phyloP scores from a whole-genome alignment of 306 rosid species.

The Styphnolobium japonicum region DNA sequence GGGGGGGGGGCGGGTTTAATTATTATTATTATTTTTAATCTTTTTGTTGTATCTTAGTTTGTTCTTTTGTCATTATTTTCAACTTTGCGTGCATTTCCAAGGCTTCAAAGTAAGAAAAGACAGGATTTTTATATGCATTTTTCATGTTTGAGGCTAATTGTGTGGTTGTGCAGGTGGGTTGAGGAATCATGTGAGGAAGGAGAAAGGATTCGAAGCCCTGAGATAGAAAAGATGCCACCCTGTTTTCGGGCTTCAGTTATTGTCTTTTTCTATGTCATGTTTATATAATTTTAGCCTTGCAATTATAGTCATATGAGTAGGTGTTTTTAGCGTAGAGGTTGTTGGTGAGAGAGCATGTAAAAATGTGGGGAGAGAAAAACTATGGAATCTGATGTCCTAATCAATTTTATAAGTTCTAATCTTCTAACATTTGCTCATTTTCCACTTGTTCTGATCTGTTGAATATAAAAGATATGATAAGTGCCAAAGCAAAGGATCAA shows the following conservation, averaged over 20 bases:
- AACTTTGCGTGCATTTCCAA: slow-evolving; percentile 15
- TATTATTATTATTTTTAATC: background rate
- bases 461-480: slow-evolving; percentile 13
- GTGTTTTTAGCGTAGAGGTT: slow-evolving; percentile 40
- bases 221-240: slow-evolving; percentile 52
- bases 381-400: slow-evolving; percentile 37
- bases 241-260: slow-evolving; percentile 35
- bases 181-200: slow-evolving; percentile 79
- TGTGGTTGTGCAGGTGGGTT: slow-evolving; percentile 63
- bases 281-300: slow-evolving; percentile 39
- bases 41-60: background rate
- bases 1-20: slow-evolving; percentile 20
- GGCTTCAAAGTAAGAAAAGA: background rate
- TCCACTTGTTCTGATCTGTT: background rate
- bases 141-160: slow-evolving; percentile 39
- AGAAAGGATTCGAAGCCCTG: slow-evolving; percentile 49
- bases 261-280: slow-evolving; percentile 57
- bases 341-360: slow-evolving; percentile 41
- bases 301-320: slow-evolving; percentile 40
- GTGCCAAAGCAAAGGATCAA: slow-evolving; percentile 49
- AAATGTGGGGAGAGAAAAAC: slow-evolving; percentile 28
- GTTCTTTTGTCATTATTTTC: background rate
- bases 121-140: background rate
- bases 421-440: slow-evolving; percentile 36
- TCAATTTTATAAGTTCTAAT: slow-evolving; percentile 42